phyloP scores from a whole-genome alignment of 2,329 filamentous ascomycete genomes.

The Clonostachys rosea region DNA sequence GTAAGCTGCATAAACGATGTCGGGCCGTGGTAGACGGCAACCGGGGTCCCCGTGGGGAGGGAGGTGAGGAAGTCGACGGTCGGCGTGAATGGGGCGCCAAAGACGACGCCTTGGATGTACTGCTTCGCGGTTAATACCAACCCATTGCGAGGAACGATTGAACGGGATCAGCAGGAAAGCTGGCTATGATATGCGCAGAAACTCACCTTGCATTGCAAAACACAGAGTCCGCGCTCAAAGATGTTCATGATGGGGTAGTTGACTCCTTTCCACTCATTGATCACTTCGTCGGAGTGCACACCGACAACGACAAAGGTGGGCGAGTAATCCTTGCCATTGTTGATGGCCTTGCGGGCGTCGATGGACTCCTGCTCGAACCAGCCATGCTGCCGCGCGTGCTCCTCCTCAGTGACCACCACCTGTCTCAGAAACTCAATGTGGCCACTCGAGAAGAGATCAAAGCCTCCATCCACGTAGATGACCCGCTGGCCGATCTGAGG shows the following conservation, averaged over 20 bases:
- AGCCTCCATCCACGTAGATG: slow-evolving; percentile 94
- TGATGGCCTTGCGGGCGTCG: slow-evolving; percentile 50
- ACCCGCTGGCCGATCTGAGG: slow-evolving; percentile 76
- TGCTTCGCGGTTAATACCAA: slow-evolving; percentile 25
- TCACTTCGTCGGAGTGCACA: slow-evolving; percentile 89
- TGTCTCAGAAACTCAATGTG: slow-evolving; percentile 91
- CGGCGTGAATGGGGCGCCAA: slow-evolving; percentile 85
- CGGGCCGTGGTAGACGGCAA: slow-evolving; percentile 91
- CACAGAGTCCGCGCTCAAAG: slow-evolving; percentile 91
- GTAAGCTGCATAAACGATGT: slow-evolving; percentile 83
- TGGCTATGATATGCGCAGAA: neutral
- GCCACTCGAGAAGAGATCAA: slow-evolving; percentile 92
- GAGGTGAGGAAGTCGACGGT: slow-evolving; percentile 71
- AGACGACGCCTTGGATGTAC: slow-evolving; percentile 85
- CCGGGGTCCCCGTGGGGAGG: slow-evolving; percentile 69
- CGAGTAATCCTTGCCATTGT: slow-evolving; percentile 63
- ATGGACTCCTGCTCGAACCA: slow-evolving; percentile 69
- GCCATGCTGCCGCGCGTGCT: slow-evolving; percentile 59
- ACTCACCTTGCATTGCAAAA: slow-evolving; percentile 84
- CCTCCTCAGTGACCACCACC: slow-evolving; percentile 70
- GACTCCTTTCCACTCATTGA: slow-evolving; percentile 94
- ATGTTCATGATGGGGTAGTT: slow-evolving; percentile 99
- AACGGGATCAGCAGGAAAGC: too few relatives aligned
- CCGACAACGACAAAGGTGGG: slow-evolving; percentile 89
- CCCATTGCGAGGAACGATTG: neutral